Base-by-base conservation (phyloP, 2,329 filamentous ascomycete genomes). In the Cercospora sp. region DNA sequence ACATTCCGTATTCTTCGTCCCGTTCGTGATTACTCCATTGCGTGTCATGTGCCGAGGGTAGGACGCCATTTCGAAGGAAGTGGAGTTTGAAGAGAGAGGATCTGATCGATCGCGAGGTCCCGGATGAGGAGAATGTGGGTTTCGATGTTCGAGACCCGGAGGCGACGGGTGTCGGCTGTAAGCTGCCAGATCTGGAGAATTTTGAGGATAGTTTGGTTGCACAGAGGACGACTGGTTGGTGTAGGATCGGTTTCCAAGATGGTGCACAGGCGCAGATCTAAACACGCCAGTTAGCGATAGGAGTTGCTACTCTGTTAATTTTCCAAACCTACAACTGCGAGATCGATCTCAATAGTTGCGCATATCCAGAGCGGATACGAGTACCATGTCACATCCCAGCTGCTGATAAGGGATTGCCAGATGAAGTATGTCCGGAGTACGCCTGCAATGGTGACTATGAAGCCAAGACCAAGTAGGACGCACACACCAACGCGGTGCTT, bases 321-420 rank as follows among this genome's bases (percentile, higher is more conserved):
- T 23, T 3, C 10, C 16, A 5, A 6, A 78, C 80, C 73, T 72
- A 82, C 80, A n/a, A 84, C 78, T 9, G 80, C 81, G 6, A 84
- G 68, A 67, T 84, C 81, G 8, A 83, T 80, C 70, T 84, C 82
- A 2, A 84, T 78, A 0, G 80, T 79, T 4, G 81, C 81, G 53
- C 78, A 78, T n/a, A 83, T 83, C 80, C 81, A 84, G 0, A 83
- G 72, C 5, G 80, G 80, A 74, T 81, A 83, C 4, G 80, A 76
- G 63, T 77, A 80, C 82, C 82, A 83, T 2, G 81, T 66, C 55
- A 78, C 77, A 62, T 84, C 82, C 67, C 80, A 83, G 63, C 77
- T 80, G 2, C 69, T 71, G 5, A 82, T 75, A 5, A 83, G 70
- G 16, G 77, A 77, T 64, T 79, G 77, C 73, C 81, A 83, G 58